Evolutionary conservation across 306 rosid species (phyloP), one percentile per base, ranked within the genome.

Genomic region (Casuarina cunninghamiana): DNA sequence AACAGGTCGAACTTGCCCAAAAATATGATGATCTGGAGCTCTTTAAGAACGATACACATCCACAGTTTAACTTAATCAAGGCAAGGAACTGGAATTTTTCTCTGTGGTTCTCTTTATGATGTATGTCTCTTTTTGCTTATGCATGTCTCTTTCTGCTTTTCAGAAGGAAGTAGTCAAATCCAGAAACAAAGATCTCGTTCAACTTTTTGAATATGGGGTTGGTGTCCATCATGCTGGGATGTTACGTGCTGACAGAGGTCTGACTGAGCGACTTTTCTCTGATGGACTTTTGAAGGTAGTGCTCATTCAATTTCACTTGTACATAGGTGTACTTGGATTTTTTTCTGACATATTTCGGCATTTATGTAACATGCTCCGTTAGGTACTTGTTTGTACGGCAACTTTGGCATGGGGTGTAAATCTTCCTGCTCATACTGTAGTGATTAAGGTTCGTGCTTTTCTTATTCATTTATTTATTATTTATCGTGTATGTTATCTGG

Each of bases 341-440:
- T 16, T 69, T 72, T 1, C 19, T 57, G 68, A 49, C 42, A 39
- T 53, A 62, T 75, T 77, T 79, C 71, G 71, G 35, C 63, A 74
- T 53, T 75, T 46, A n/a, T 66, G 67, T 79, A 35, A 49, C 82
- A 71, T 68, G 62, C 79, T 83, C 55, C 67, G 82, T 75, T 69
- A 94, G 98, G 98, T 92, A 54, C 98, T 94, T 82, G 98, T 94
- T 78, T 94, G 97, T 83, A 94, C 98, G 17, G 98, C 97, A 84
- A 94, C 97, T 55, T 79, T 94, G 91, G 98, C 98, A 69, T 94
- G 98, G 98, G 98, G 98, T 72, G 98, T 94, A 79, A 94, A 94
- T 85, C 90, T 94, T 61, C 97, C 98, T 37, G 98, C 98, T 81
- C 98, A 94, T 87, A 94, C 98, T 13, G 98, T 94, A 84, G 95